These are phyloP conservation scores for Petrea volubilis DNA, from an alignment of 257 asterid species.

Conservation along the genomic window DNA sequence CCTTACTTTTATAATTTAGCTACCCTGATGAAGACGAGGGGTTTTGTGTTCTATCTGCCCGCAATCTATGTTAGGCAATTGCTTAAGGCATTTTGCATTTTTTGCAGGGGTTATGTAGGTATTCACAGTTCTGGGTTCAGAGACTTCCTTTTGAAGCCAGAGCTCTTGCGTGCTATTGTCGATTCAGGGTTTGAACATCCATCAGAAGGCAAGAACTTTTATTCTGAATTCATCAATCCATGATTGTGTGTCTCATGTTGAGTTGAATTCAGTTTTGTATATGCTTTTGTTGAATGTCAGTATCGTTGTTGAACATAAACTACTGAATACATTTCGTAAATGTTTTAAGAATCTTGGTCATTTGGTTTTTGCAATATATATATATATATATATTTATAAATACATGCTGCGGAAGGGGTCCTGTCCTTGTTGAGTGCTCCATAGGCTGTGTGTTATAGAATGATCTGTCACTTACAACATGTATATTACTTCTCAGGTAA, in stretches of 20 bases:
- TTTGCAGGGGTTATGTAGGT: constrained; percentile 58
- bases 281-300: neutral
- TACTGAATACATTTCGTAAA: neutral
- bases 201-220: constrained; percentile 49
- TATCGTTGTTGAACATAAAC: neutral
- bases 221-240: neutral
- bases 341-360: neutral
- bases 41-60: neutral
- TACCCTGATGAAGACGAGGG: neutral
- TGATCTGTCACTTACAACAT: constrained; percentile 9
- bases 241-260: neutral
- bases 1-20: neutral
- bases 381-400: too few relatives aligned
- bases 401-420: neutral
- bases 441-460: neutral
- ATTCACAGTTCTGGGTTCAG: constrained; percentile 67
- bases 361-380: neutral
- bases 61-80: neutral
- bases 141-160: constrained; percentile 61
- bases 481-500: constrained; percentile 65
- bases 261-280: neutral
- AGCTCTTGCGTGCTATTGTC: constrained; percentile 59
- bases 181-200: constrained; percentile 71
- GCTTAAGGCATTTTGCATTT: neutral
- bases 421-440: neutral